A percentile compares a stretch with the other conserved stretches of the same genome.
phyloP scores from a whole-genome alignment of 129 eudicot genomes.

The Mikania micrantha region DNA sequence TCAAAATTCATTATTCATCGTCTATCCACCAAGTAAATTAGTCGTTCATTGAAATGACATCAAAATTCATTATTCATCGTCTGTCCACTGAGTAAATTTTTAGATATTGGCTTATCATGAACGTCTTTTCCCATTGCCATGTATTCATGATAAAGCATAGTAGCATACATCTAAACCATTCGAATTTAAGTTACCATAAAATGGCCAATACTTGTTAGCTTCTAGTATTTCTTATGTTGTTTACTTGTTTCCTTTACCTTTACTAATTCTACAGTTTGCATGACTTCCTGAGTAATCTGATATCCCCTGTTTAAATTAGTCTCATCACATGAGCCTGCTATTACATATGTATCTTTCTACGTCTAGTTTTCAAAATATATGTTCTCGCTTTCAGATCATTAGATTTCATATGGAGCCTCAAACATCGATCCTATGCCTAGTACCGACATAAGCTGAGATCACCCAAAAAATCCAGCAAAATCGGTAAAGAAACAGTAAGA shows the following conservation, averaged over 20 bases:
- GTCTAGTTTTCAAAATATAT: too few relatives aligned
- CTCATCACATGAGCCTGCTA: neutral
- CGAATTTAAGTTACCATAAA: neutral
- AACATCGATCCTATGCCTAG: neutral
- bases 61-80: too few relatives aligned
- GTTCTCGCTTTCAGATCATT: neutral
- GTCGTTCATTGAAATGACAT: too few relatives aligned
- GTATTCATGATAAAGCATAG: neutral
- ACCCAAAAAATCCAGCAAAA: neutral
- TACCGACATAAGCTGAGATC: neutral
- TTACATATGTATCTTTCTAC: neutral
- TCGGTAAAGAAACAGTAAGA: neutral
- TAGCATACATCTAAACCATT: neutral
- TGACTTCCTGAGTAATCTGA: neutral
- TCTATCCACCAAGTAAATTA: too few relatives aligned
- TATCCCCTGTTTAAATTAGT: neutral
- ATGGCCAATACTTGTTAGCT: neutral
- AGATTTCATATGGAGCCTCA: neutral
- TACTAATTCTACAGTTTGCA: neutral
- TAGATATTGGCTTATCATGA: neutral
- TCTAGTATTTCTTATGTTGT: neutral
- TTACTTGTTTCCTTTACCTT: neutral
- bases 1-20: too few relatives aligned
- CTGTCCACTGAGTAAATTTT: neutral
- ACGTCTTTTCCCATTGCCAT: neutral